Evolutionary conservation across 2,329 filamentous ascomycete species (phyloP).

Genomic region (Trichoderma gracile): DNA sequence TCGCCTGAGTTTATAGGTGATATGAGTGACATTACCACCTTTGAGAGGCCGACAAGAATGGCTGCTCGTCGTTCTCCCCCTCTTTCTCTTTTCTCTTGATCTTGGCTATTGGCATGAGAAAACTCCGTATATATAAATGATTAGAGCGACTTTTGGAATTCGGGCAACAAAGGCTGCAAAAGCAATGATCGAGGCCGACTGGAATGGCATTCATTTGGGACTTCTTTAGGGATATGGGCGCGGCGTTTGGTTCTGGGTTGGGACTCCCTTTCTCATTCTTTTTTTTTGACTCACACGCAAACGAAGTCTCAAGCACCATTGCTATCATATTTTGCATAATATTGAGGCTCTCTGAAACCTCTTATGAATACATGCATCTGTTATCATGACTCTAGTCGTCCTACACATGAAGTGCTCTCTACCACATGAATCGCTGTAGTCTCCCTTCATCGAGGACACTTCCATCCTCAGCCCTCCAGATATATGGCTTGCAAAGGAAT

Average conservation of each 20-base stretch:
- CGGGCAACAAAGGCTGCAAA: conserved; percentile 15
- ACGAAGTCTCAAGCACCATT: background rate
- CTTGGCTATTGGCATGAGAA: conserved; percentile 2
- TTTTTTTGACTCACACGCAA: background rate
- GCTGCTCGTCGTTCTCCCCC: background rate
- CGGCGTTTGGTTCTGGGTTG: conserved; percentile 4
- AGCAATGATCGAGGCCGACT: conserved; percentile 5
- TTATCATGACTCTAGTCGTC: background rate
- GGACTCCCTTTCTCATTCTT: background rate
- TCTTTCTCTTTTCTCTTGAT: background rate
- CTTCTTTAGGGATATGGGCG: conserved; percentile 6
- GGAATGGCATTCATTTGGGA: conserved; percentile 16
- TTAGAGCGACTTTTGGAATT: conserved; percentile 20
- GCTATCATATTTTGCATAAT: conserved; percentile 14
- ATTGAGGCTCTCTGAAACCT: background rate
- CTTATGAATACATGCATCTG: conserved; percentile 10
- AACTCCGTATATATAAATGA: conserved; percentile 23
- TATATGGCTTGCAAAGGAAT: conserved; percentile 68
- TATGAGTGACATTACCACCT: background rate
- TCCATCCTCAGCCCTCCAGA: conserved; percentile 61
- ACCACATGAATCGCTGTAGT: conserved; percentile 84
- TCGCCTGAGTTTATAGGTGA: conserved; percentile 66
- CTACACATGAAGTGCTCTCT: conserved; percentile 14
- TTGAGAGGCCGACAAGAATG: conserved; percentile 11
- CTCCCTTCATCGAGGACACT: conserved; percentile 54